Conservation (phyloP, 345 rosid species). For the Microcos paniculata region DNA sequence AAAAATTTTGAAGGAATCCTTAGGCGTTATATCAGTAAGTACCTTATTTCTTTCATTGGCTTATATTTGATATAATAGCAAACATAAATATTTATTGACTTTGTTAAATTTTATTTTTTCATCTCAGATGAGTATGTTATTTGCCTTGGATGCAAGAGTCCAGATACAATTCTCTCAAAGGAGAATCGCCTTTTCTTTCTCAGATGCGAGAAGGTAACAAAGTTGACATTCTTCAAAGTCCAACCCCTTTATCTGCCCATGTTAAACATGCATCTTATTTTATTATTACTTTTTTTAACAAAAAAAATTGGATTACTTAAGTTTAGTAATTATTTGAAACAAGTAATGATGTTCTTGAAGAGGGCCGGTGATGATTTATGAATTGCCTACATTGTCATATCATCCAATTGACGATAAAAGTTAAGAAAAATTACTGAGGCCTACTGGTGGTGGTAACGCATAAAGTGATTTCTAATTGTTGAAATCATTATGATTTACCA, state of each 20-base stretch:
- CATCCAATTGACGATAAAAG: neutral
- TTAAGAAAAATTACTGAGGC: neutral
- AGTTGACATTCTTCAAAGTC: neutral
- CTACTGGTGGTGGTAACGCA: neutral
- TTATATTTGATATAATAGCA: neutral
- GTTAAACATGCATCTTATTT: neutral
- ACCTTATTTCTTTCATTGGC: neutral
- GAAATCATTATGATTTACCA: too few species aligned
- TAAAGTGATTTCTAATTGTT: too few species aligned
- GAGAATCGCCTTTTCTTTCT: constrained; percentile 41
- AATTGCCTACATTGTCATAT: constrained; percentile 8
- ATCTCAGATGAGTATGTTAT: constrained; percentile 45
- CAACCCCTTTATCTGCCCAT: neutral
- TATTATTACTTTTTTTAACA: neutral
- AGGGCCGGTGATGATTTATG: neutral
- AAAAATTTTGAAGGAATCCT: constrained; percentile 45
- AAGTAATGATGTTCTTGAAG: neutral
- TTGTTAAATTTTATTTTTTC: neutral
- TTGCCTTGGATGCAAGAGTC: constrained; percentile 49
- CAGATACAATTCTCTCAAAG: constrained; percentile 45
- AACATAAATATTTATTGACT: neutral
- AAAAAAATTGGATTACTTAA: neutral
- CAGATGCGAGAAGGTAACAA: constrained; percentile 46
- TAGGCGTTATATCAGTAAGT: constrained; percentile 40
- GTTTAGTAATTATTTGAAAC: neutral